Evolutionary conservation across 1,284 basidiomycete genomes (phyloP), one percentile per base, ranked within the genome.

Genomic region (Tilletiaria anomala): DNA sequence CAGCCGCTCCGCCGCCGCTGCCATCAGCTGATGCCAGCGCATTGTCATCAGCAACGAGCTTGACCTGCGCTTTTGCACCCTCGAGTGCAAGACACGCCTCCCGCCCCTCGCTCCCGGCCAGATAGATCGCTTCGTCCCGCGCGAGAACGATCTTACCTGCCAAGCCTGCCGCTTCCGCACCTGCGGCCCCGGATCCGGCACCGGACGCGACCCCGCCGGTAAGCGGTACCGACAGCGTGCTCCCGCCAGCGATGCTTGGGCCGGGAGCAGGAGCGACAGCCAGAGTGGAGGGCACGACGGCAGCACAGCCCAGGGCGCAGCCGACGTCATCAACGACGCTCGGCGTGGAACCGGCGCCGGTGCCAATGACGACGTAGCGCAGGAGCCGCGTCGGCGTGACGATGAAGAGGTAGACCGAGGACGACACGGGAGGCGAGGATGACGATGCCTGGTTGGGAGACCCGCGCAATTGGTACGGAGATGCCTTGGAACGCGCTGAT

Each of bases 81-180:
- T 66, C 63, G 15, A 59, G 54, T 0, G 89, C 89, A 56, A 81
- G 85, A 48, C 82, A 88, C 0, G 81, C 76, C 1, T 84, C 82
- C 41, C 88, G 72, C 0, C 84, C 86, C 17, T 89, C 83, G 0
- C 77, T 75, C 0, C 81, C 79, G 60, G 84, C 86, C 6, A 84
- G 72, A 57, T 91, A 93, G 32, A 96, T 79, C 1, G 88, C 89
- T 56, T 96, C 91, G 40, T 93, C 84, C 42, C 83, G 72, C 0
- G 88, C 91, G 2, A 96, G 76, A 10, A 91, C 75, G 55, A 96
- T 78, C 60, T 84, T 73, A 71, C 41, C 75, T 71, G 39, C 75
- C 68, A 75, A 76, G 75, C 26, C 26, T 29, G n/a, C 26, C 26
- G 35, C 35, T 15, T 19, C 35, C 61, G 38, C 38, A 12, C 26